These are phyloP conservation scores for Jimgerdemannia flammicorona DNA, from an alignment of 192 early-diverging fungal species.

Conservation along the genomic window DNA sequence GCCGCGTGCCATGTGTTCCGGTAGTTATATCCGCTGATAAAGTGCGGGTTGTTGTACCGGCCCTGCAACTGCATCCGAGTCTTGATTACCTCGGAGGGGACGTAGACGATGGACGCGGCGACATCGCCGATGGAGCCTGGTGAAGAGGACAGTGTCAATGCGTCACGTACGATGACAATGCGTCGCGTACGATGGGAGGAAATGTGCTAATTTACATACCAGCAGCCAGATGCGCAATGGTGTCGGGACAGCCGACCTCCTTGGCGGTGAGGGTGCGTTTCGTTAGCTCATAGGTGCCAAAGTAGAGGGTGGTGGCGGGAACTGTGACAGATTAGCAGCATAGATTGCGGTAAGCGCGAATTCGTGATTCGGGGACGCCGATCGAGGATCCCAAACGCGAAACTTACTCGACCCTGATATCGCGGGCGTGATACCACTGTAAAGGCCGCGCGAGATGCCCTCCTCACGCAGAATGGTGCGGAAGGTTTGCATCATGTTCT, in stretches of 20 bases:
- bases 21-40: conserved; percentile 69
- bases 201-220: conserved; percentile 14
- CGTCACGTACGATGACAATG: no score
- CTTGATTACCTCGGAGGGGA: conserved; percentile 64
- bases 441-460: conserved; percentile 46
- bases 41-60: conserved; percentile 62
- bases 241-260: conserved; percentile 38
- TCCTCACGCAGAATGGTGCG: conserved; percentile 50
- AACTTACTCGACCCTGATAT: conserved; percentile 41
- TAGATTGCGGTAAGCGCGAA: not conserved
- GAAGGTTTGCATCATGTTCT: conserved; percentile 57
- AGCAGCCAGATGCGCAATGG: conserved; percentile 47
- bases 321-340: conserved; percentile 23
- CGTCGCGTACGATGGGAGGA: not conserved
- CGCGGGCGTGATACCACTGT: conserved; percentile 52
- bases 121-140: conserved; percentile 45
- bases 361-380: no score
- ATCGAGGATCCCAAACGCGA: no score
- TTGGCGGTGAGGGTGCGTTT: conserved; percentile 47
- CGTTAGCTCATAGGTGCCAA: conserved; percentile 53
- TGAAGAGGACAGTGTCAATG: not conserved
- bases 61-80: conserved; percentile 80
- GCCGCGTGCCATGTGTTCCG: conserved; percentile 61
- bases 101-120: conserved; percentile 52
- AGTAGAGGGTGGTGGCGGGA: conserved; percentile 52